phyloP scores from a whole-genome alignment of 2,329 filamentous ascomycete genomes.

The Fusarium sp. region DNA sequence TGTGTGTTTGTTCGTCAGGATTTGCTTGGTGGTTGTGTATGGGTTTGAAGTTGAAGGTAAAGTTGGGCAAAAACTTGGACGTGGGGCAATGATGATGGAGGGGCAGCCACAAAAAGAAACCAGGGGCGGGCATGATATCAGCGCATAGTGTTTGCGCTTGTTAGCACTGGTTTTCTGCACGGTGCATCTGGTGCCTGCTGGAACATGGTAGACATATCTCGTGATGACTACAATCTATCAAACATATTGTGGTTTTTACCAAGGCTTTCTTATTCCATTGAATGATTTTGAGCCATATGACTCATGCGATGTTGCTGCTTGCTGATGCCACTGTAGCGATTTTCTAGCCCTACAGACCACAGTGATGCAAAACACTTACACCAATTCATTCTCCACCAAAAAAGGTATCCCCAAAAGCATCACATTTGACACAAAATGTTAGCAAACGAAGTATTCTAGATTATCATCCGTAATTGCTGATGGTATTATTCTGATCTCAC shows the following conservation, averaged over 20 bases:
- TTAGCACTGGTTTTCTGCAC: conserved; percentile 14
- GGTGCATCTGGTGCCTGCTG: conserved; percentile 22
- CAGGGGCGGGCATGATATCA: conserved; percentile 43
- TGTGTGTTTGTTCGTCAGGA: neutral
- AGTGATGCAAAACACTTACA: neutral
- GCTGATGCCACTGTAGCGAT: neutral
- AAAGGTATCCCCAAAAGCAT: neutral
- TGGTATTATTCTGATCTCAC: neutral
- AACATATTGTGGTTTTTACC: neutral
- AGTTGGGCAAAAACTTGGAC: conserved; percentile 42
- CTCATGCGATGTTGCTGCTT: neutral
- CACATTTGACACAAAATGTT: neutral
- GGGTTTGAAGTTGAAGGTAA: conserved; percentile 7
- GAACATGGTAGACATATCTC: conserved; percentile 15
- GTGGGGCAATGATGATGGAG: conserved; percentile 46
- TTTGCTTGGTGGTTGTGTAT: neutral
- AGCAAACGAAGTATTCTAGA: fast-evolving
- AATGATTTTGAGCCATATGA: neutral
- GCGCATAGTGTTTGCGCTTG: conserved; percentile 40
- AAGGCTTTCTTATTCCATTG: fast-evolving
- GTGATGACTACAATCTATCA: neutral
- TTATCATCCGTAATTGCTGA: neutral
- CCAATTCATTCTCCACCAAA: neutral
- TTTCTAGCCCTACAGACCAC: neutral
- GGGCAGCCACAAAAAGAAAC: conserved; percentile 37